A percentile compares a stretch with the other conserved stretches of the same genome.
Conservation (phyloP, 441 rosid genomes). For the Aquilaria agallochum region DNA sequence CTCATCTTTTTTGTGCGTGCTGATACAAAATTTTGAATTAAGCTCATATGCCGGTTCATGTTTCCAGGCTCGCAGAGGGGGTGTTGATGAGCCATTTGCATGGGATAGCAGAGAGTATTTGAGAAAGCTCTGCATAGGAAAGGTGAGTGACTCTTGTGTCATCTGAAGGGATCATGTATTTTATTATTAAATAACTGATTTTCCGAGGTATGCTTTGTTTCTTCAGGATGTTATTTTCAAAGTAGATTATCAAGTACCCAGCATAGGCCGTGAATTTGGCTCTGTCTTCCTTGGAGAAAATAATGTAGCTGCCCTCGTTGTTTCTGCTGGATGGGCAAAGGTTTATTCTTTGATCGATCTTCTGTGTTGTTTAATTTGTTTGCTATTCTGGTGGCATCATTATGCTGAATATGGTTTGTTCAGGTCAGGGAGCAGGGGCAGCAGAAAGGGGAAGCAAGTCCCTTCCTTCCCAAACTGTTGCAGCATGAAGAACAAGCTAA, state of each 20-base stretch:
- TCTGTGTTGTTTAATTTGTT: neutral
- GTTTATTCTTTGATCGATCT: conserved; percentile 25
- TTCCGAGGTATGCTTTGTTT: conserved; percentile 4
- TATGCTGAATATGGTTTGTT: conserved; percentile 15
- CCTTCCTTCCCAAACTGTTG: conserved; percentile 63
- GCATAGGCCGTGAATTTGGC: conserved; percentile 75
- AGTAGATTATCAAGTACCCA: conserved; percentile 75
- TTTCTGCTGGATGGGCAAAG: conserved; percentile 90
- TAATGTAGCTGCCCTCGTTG: conserved; percentile 64
- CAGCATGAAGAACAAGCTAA: conserved; percentile 76
- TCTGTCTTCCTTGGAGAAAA: conserved; percentile 73
- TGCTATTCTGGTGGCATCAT: conserved; percentile 10
- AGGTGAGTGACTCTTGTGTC: conserved; percentile 42
- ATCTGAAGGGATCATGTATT: conserved; percentile 15
- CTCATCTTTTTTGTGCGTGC: neutral
- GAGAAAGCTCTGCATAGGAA: conserved; percentile 93
- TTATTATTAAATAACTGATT: neutral
- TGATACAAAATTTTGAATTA: neutral
- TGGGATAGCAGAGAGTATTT: conserved; percentile 94
- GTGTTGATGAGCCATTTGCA: conserved; percentile 92
- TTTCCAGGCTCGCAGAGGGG: conserved; percentile 81
- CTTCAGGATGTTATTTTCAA: conserved; percentile 83
- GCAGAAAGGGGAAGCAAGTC: conserved; percentile 87
- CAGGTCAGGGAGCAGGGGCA: conserved; percentile 86
- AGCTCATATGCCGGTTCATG: neutral